Evolutionary conservation across 1,284 basidiomycete genomes (phyloP).

Genomic region (Apiotrichum akiyoshidainum): DNA sequence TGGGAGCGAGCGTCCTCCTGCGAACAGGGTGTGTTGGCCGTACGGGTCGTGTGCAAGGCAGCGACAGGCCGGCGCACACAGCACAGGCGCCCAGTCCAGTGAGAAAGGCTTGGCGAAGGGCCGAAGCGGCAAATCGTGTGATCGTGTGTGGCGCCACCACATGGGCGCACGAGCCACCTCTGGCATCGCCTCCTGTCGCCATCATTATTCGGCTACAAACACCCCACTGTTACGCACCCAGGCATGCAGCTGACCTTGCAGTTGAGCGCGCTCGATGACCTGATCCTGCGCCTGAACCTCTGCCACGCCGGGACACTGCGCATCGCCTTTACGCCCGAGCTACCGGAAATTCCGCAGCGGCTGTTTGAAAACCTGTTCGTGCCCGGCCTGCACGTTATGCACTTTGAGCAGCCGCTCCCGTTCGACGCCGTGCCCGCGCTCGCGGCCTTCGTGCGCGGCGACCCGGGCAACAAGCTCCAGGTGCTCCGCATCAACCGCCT

Average conservation of each 20-base stretch:
- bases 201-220: too few species aligned
- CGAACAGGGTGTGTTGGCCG: too few species aligned
- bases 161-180: too few species aligned
- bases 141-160: too few species aligned
- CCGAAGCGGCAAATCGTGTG: too few species aligned
- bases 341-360: not conserved
- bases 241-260: not conserved
- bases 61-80: too few species aligned
- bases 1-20: not conserved
- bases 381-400: not conserved
- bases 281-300: conserved; percentile 2
- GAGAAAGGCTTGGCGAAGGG: too few species aligned
- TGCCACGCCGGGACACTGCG: not conserved
- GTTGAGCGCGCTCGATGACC: conserved; percentile 1
- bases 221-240: too few species aligned
- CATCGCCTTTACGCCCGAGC: not conserved
- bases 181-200: too few species aligned
- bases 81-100: too few species aligned
- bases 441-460: not conserved
- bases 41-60: too few species aligned
- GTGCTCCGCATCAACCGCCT: not conserved
- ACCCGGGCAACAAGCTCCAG: not conserved
- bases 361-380: conserved; percentile 4
- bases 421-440: not conserved
- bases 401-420: conserved; percentile 4